Evolutionary conservation across 345 rosid genomes (phyloP).

Genomic region (Linum tenue): DNA sequence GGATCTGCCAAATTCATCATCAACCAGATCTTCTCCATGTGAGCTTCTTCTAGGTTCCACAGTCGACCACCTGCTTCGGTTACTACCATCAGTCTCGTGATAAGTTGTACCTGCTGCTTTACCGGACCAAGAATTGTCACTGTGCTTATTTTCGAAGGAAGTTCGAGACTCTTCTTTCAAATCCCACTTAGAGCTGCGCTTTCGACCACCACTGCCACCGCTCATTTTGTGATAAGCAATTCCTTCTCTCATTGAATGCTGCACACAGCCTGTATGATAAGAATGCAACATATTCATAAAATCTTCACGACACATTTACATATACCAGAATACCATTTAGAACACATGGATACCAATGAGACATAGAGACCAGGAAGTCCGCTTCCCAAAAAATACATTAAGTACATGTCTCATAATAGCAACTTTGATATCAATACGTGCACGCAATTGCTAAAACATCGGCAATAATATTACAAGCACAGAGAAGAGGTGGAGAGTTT

Average conservation of each 20-base stretch:
- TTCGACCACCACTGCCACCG: slow-evolving; percentile 43
- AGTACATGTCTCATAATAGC: background rate
- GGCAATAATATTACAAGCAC: too few relatives aligned
- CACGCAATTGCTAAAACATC: too few relatives aligned
- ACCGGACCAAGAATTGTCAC: slow-evolving; percentile 26
- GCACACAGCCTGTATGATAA: slow-evolving; percentile 14
- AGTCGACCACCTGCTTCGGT: slow-evolving; percentile 41
- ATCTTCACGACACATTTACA: background rate
- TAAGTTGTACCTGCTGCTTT: slow-evolving; percentile 34
- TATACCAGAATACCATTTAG: too few relatives aligned
- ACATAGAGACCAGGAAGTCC: background rate
- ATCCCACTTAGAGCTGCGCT: slow-evolving; percentile 77
- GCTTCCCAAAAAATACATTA: background rate
- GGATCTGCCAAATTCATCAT: slow-evolving; percentile 22
- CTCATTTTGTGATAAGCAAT: slow-evolving; percentile 38
- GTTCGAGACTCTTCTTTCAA: slow-evolving; percentile 47
- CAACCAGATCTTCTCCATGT: slow-evolving; percentile 31
- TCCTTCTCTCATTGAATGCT: slow-evolving; percentile 13
- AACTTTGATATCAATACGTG: too few relatives aligned
- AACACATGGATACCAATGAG: background rate
- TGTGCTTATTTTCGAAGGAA: slow-evolving; percentile 27
- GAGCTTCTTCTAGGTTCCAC: slow-evolving; percentile 44
- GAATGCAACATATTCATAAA: slow-evolving; percentile 5
- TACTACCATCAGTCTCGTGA: slow-evolving; percentile 31
- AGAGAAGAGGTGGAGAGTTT: too few relatives aligned